Percentiles rank a stretch among this genome's conserved stretches.
Conservation (phyloP, 2,329 filamentous ascomycete species). For the Aspergillus bombycis region DNA sequence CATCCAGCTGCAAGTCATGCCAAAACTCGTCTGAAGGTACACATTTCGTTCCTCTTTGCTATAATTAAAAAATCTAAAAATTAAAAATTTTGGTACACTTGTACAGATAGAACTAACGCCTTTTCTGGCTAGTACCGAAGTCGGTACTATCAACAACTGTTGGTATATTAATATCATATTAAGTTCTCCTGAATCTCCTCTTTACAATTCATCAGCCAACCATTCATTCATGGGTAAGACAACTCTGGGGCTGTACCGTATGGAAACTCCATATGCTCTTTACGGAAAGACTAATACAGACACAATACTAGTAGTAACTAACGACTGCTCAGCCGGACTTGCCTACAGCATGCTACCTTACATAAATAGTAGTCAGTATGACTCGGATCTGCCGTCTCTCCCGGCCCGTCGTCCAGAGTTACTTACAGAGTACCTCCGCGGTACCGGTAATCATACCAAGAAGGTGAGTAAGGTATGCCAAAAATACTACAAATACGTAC, state of each 20-base stretch:
- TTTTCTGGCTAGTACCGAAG: background rate
- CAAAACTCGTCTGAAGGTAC: background rate
- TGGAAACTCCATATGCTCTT: background rate
- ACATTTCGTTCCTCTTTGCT: background rate
- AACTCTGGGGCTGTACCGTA: constrained; percentile 11
- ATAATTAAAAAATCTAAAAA: background rate
- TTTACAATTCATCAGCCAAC: constrained; percentile 11
- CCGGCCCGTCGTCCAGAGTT: background rate
- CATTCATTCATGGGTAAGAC: constrained; percentile 10
- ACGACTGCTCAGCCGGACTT: background rate
- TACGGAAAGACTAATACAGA: background rate
- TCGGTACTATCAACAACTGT: background rate
- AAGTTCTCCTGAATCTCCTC: constrained; percentile 10
- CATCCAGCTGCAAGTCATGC: constrained; percentile 26
- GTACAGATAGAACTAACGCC: background rate
- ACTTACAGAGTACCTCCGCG: background rate
- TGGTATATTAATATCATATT: constrained; percentile 3
- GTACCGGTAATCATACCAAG: background rate
- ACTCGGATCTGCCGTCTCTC: background rate
- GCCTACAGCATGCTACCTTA: constrained; percentile 2
- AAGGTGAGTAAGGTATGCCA: background rate
- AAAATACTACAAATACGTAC: background rate
- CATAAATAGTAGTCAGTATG: background rate
- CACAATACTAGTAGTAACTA: background rate
- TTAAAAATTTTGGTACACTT: background rate